Evolutionary conservation across 1,284 basidiomycete genomes (phyloP).

Genomic region (Phellopilus nigrolimitatus): DNA sequence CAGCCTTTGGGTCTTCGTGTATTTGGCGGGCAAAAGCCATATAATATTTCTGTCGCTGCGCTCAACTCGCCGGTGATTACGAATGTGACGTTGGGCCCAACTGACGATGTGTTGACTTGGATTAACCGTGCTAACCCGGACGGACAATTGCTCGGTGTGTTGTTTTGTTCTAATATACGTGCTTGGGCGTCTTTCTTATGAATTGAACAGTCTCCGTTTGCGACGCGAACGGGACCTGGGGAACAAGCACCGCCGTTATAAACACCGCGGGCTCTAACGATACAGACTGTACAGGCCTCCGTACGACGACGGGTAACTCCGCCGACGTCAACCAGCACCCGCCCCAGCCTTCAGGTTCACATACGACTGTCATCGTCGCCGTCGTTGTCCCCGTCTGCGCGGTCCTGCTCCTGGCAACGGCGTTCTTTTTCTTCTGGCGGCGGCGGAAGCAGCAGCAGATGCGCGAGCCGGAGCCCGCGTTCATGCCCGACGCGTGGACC

Average conservation of each 20-base stretch:
- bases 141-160: conserved; percentile 39
- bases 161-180: neutral
- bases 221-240: conserved; percentile 21
- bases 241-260: conserved; percentile 15
- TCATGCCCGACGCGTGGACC: conserved; percentile 19
- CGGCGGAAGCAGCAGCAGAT: neutral
- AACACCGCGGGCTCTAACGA: conserved; percentile 16
- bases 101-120: conserved; percentile 41
- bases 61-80: conserved; percentile 37
- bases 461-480: conserved; percentile 11
- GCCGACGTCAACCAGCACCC: conserved; percentile 18
- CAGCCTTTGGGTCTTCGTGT: conserved; percentile 43
- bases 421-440: conserved; percentile 15
- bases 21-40: conserved; percentile 43
- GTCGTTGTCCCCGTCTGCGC: conserved; percentile 15
- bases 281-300: conserved; percentile 10
- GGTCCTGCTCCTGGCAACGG: conserved; percentile 1
- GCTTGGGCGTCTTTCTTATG: conserved; percentile 9
- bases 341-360: conserved; percentile 1
- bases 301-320: conserved; percentile 15
- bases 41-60: conserved; percentile 40
- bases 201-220: conserved; percentile 8
- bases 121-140: conserved; percentile 42
- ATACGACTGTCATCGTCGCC: conserved; percentile 4
- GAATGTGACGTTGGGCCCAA: conserved; percentile 37